Evolutionary conservation across 2,329 filamentous ascomycete species (phyloP).

Genomic region (Phyllosticta citribraziliensis): DNA sequence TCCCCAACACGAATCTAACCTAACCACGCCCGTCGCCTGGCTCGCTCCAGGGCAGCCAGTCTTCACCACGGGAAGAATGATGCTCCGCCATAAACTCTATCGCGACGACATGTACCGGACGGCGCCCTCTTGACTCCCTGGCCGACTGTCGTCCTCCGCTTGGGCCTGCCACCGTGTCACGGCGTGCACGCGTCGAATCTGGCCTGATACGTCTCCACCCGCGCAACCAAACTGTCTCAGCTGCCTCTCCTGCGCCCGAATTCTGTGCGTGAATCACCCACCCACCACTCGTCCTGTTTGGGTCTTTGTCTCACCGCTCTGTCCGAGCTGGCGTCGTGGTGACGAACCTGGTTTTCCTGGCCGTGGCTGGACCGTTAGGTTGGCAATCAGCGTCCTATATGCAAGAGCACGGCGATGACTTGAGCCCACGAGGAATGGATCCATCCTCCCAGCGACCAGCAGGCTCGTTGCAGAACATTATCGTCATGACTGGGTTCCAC

Average conservation of each 20-base stretch:
- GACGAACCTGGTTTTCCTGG: background rate
- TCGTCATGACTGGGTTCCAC: background rate
- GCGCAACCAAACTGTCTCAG: constrained; percentile 9
- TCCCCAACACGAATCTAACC: background rate
- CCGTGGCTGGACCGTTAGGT: background rate
- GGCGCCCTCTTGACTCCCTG: background rate
- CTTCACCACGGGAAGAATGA: constrained; percentile 4
- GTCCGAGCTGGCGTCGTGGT: background rate
- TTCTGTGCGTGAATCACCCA: constrained; percentile 7
- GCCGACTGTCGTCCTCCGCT: background rate
- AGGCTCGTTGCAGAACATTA: background rate
- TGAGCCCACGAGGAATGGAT: background rate
- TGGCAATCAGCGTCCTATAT: background rate
- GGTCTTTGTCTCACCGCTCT: constrained; percentile 1
- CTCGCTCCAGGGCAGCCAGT: background rate
- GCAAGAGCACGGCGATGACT: background rate
- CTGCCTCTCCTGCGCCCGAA: constrained; percentile 5
- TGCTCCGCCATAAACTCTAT: constrained; percentile 4
- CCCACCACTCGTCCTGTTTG: constrained; percentile 3
- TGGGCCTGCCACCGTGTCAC: background rate
- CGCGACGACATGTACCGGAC: background rate
- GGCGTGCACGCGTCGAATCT: background rate
- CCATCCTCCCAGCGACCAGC: background rate
- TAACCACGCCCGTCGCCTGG: constrained; percentile 5
- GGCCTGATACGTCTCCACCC: constrained; percentile 1